These are phyloP conservation scores for Blastobotrys elegans DNA, from an alignment of 1,139 yeast genomes.

Conservation along the genomic window DNA sequence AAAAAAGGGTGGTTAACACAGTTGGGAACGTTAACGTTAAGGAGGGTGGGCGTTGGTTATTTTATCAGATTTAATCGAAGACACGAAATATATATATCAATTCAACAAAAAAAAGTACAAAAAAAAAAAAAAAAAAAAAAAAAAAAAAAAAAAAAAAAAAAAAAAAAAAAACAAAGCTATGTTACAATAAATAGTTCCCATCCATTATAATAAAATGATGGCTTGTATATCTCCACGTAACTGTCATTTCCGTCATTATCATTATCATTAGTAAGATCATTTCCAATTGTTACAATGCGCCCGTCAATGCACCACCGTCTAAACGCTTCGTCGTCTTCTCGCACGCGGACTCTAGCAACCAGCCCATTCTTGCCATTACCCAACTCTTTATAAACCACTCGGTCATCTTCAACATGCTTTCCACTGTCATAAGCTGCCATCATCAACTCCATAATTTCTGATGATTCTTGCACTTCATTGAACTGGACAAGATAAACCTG, in stretches of 20 bases:
- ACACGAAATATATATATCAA: too few species aligned
- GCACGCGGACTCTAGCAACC: conserved; percentile 19
- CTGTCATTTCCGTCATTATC: conserved; percentile 16
- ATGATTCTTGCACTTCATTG: conserved; percentile 32
- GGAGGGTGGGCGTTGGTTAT: too few species aligned
- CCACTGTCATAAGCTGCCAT: conserved; percentile 55
- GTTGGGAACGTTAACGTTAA: too few species aligned
- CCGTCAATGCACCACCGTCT: conserved; percentile 39
- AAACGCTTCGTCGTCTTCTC: conserved; percentile 22
- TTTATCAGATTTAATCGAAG: too few species aligned
- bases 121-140: not conserved
- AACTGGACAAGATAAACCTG: conserved; percentile 54
- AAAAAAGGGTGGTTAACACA: not conserved
- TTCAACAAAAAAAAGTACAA: not conserved
- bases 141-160: not conserved
- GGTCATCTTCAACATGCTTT: conserved; percentile 43
- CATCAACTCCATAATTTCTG: conserved; percentile 52
- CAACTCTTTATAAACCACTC: conserved; percentile 29
- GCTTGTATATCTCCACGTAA: conserved; percentile 21
- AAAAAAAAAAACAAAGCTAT: conserved; percentile 4
- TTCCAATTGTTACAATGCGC: conserved; percentile 24
- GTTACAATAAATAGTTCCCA: conserved; percentile 29
- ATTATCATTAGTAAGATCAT: conserved; percentile 6
- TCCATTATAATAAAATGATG: conserved; percentile 26
- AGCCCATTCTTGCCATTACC: not conserved